Evolutionary conservation across 2,329 filamentous ascomycete genomes (phyloP).

Genomic region (Verticillium longisporum): DNA sequence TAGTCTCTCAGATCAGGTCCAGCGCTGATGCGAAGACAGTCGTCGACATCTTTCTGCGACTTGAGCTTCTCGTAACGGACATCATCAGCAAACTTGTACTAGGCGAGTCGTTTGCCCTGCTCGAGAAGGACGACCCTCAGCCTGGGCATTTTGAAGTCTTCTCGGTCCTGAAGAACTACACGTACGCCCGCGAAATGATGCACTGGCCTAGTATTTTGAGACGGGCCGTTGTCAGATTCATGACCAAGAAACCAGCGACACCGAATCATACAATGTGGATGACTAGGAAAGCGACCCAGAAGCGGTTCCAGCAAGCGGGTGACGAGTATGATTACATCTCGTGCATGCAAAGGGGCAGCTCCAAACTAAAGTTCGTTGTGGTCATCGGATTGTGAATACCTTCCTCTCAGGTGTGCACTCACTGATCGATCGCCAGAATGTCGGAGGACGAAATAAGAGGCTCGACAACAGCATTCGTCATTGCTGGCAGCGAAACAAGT

Average conservation of each 20-base stretch:
- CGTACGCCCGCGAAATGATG: conserved; percentile 18
- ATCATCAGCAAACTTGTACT: conserved; percentile 29
- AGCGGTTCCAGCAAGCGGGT: background rate
- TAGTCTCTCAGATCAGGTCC: background rate
- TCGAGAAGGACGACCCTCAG: conserved; percentile 16
- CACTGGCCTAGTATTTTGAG: conserved; percentile 20
- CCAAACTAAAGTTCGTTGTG: background rate
- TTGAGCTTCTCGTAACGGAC: conserved; percentile 15
- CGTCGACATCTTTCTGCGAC: conserved; percentile 14
- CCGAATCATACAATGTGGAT: background rate
- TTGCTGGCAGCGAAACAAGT: background rate
- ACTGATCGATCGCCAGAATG: conserved; percentile 3
- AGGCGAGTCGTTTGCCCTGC: conserved; percentile 24
- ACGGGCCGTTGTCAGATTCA: conserved; percentile 9
- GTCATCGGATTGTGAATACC: background rate
- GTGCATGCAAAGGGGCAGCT: background rate
- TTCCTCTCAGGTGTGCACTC: background rate
- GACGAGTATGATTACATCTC: background rate
- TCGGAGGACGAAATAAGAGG: conserved; percentile 2
- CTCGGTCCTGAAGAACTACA: conserved; percentile 8
- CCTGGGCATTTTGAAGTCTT: conserved; percentile 19
- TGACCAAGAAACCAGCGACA: conserved; percentile 9
- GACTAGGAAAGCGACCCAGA: background rate
- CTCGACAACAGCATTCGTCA: background rate
- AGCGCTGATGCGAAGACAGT: background rate